A percentile compares a stretch with the other conserved stretches of the same genome.
These are phyloP conservation scores for Phytophthora pisi DNA, from an alignment of 352 stramenopile genomes.

Conservation along the genomic window DNA sequence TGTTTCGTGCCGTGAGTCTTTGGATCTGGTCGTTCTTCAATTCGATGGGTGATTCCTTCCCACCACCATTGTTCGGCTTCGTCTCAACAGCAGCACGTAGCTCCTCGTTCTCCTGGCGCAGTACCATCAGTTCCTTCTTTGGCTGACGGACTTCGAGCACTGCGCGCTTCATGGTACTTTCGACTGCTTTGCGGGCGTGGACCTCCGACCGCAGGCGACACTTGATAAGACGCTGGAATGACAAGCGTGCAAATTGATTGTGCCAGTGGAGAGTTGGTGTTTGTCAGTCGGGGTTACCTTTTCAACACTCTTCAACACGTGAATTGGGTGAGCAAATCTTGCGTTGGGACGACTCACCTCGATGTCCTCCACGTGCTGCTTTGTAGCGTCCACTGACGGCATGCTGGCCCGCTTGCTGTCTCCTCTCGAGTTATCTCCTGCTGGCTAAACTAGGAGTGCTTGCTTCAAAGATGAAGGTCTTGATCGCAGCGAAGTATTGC, in stretches of 20 bases:
- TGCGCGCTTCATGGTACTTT: slow-evolving; percentile 76
- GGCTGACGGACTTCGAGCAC: slow-evolving; percentile 74
- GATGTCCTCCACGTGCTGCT: slow-evolving; percentile 65
- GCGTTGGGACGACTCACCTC: slow-evolving; percentile 37
- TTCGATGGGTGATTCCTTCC: slow-evolving; percentile 14
- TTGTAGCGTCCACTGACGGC: slow-evolving; percentile 39
- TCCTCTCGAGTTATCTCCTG: too few species aligned
- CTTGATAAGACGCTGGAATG: slow-evolving; percentile 66
- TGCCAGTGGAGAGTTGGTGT: not conserved
- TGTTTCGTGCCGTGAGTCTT: slow-evolving; percentile 29
- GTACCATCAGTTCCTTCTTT: slow-evolving; percentile 76
- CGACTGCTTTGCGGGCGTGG: slow-evolving; percentile 70
- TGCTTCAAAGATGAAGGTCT: not conserved
- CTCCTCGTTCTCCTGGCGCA: slow-evolving; percentile 80
- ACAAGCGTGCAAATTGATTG: not conserved
- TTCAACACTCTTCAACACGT: too few species aligned
- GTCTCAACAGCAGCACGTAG: slow-evolving; percentile 35
- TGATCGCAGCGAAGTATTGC: not conserved
- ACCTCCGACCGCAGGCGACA: slow-evolving; percentile 77
- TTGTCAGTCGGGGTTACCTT: not conserved
- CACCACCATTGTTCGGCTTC: slow-evolving; percentile 13
- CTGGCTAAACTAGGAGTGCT: slow-evolving; percentile 16
- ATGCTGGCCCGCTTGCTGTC: slow-evolving; percentile 8
- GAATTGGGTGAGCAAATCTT: not conserved
- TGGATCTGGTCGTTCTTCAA: slow-evolving; percentile 39